Base-by-base conservation (phyloP, 2,329 filamentous ascomycete species). In the Leptographium galeiforme region DNA sequence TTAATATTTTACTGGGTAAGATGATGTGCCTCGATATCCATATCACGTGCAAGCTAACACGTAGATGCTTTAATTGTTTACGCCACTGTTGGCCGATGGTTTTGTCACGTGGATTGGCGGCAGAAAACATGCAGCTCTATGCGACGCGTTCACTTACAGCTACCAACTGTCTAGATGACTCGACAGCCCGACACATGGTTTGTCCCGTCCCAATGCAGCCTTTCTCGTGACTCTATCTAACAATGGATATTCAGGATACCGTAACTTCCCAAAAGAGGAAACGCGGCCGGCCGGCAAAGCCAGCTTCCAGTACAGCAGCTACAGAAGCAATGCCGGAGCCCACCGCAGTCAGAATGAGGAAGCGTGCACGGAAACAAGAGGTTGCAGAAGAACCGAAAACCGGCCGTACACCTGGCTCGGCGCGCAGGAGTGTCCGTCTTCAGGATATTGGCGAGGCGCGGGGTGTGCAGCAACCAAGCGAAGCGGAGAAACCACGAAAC, bases 381-480 rank as follows among this genome's bases (percentile, higher is more conserved):
- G 4, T 3, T 11, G 16, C 8, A 19, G 16, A 5, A 32, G n/a
- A 18, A 19, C 16, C 7, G 6, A 32, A 12, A 19, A 36, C 18
- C 13, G 16, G 14, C 6, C 8, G 11, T 12, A 25, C 19, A 14
- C 32, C 43, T 10, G 12, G 13, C 2, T 32, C 33, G 8, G 2
- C 8, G 8, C 52, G 59, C 4, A 54, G 57, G n/a, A 61, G 58
- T 46, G 48, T 39, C 12, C 55, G 60, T 34, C 58, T 57, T 25
- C 58, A 57, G 16, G 57, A 51, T 16, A 56, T 57, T 10, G 56
- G 56, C 25, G 56, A 57, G 34, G 54, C 52, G 19, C 51, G 18
- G 39, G 39, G 18, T 8, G 48, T 46, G 53, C 46, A 51, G 53
- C 50, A 54, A 48, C 16, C 36, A 0, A 30, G 47, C 46, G 45